Conservation (phyloP, 2,329 filamentous ascomycete species). For the Hypoxylon sp. region DNA sequence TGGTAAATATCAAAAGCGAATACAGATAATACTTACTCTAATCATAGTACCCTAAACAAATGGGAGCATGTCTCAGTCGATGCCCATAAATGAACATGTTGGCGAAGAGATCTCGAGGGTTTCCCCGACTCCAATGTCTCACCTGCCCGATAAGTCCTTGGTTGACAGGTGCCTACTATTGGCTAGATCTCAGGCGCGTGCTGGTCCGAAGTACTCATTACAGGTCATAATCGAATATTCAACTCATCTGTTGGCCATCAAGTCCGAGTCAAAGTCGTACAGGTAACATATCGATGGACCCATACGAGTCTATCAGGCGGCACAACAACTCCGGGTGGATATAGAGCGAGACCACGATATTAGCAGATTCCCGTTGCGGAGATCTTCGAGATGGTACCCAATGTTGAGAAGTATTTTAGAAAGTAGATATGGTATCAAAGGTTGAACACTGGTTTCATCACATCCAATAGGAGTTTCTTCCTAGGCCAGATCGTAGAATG, state of each 20-base stretch:
- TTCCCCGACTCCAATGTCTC: background rate
- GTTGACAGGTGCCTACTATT: background rate
- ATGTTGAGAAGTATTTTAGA: background rate
- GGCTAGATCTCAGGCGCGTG: background rate
- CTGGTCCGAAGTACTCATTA: background rate
- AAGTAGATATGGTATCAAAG: background rate
- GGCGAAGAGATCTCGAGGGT: background rate
- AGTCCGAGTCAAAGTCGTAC: background rate
- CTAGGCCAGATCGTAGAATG: background rate
- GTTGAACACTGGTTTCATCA: background rate
- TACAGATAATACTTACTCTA: background rate
- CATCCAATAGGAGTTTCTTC: background rate
- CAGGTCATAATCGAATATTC: background rate
- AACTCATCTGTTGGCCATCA: background rate
- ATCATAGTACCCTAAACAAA: too few species aligned
- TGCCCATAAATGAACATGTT: background rate
- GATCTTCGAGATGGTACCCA: background rate
- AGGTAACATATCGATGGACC: background rate
- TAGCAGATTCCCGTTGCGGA: background rate
- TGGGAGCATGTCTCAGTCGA: background rate
- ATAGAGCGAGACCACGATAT: background rate
- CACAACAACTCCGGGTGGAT: too few species aligned
- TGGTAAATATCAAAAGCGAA: background rate
- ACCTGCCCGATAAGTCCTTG: constrained; percentile 9
- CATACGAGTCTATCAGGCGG: background rate